Percentiles rank a stretch among this genome's conserved stretches.
Conservation (phyloP, 2,329 filamentous ascomycete species). For the Botrytis deweyae region DNA sequence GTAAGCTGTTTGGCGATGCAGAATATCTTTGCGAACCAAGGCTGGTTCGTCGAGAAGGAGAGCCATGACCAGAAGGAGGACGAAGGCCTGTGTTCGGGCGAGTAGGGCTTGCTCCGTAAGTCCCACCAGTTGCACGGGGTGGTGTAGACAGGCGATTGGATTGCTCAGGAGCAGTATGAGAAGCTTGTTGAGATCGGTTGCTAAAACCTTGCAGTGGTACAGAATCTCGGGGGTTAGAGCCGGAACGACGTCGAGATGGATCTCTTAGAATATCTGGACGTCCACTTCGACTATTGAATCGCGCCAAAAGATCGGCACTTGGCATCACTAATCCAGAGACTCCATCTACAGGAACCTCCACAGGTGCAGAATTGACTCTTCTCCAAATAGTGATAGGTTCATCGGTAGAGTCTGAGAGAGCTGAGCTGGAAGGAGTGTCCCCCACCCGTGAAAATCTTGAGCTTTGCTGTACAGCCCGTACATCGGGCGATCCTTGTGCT, state of each 20-base stretch:
- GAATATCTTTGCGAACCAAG: slow-evolving; percentile 21
- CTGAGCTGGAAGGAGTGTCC: not conserved
- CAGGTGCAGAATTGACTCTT: slow-evolving; percentile 31
- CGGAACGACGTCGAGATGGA: slow-evolving; percentile 34
- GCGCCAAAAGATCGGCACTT: slow-evolving; percentile 36
- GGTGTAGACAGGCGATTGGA: slow-evolving; percentile 19
- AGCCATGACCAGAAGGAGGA: slow-evolving; percentile 10
- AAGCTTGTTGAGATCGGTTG: slow-evolving; percentile 18
- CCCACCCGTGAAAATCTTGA: slow-evolving; percentile 17
- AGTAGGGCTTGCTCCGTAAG: slow-evolving; percentile 23
- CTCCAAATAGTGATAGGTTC: slow-evolving; percentile 22
- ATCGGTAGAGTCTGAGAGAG: not conserved
- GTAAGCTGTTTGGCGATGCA: slow-evolving; percentile 30
- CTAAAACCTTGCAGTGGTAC: slow-evolving; percentile 2
- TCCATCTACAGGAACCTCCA: not conserved
- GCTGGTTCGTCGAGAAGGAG: slow-evolving; percentile 14
- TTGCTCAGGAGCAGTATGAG: slow-evolving; percentile 10
- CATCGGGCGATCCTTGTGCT: not conserved
- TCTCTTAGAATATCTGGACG: slow-evolving; percentile 34
- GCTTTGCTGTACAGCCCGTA: slow-evolving; percentile 10
- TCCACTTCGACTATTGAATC: slow-evolving; percentile 37
- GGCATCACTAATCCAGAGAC: slow-evolving; percentile 26
- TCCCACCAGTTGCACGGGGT: slow-evolving; percentile 24
- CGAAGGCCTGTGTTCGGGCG: slow-evolving; percentile 12
- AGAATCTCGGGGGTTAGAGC: slow-evolving; percentile 15